Evolutionary conservation across 306 rosid genomes (phyloP), one percentile per base, ranked within the genome.

Genomic region (Cucurbita ficifolia): DNA sequence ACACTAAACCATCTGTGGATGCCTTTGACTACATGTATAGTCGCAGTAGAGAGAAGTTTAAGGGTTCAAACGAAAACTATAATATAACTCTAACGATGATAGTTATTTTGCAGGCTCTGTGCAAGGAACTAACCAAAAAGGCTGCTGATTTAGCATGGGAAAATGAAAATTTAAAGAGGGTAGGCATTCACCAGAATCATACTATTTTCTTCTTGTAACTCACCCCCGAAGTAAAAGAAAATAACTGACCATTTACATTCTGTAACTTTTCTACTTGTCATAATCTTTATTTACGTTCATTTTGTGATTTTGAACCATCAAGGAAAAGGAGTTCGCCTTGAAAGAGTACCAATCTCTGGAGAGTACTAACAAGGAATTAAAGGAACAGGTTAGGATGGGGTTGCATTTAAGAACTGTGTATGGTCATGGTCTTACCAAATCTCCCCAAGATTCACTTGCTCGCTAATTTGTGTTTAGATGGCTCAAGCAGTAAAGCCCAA

Each of bases 251-350:
- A 5, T 35, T 74, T 60, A 51, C 5, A 51, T 73, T 53, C 39
- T 75, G 49, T 55, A 79, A 78, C 43, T 68, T 68, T 22, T 46
- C 43, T 70, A 74, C 39, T 7, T 70, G 43, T 49, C 38, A 64
- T 76, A 57, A 75, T 42, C 62, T 72, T 63, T 19, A 51, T 43
- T 63, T 53, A 70, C 72, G 65, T 63, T 52, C 71, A 70, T 79
- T 58, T 81, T 57, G 56, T 83, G 82, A 58, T 76, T 82, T 77
- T 83, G 68, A 78, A 76, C 63, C 75, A 40, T 68, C 73, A 81
- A 95, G 99, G 89, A 88, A 82, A 89, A 85, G 87, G 96, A 91
- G 60, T 43, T 77, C 86, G 96, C 93, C 80, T 75, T 88, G 84
- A 82, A 87, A 73, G 91, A 89, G 82, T 89, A 83, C 77, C 85